Evolutionary conservation across 176 grass and related monocot genomes (phyloP).

Genomic region (Hsuehochloa calcarea): DNA sequence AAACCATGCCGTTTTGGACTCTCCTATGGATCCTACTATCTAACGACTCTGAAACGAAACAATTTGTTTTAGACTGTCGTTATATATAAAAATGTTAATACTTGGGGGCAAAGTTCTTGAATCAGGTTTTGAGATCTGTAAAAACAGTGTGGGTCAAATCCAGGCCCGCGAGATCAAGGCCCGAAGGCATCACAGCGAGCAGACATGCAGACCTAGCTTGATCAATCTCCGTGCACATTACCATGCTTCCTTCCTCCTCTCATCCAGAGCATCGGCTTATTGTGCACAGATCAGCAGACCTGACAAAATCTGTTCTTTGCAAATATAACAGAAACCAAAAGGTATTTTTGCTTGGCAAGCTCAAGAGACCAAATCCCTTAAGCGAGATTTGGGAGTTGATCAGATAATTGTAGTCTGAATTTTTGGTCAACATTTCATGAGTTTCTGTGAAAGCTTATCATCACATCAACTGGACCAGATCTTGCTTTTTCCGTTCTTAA

Average conservation of each 20-base stretch:
- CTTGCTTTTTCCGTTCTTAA: background rate
- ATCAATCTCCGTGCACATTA: constrained; percentile 51
- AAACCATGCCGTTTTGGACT: background rate
- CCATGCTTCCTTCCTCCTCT: constrained; percentile 63
- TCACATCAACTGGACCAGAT: constrained; percentile 41
- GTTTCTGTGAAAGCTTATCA: constrained; percentile 47
- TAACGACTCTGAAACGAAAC: background rate
- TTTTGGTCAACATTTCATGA: constrained; percentile 27
- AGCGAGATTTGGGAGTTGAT: constrained; percentile 18
- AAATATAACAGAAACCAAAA: fast-evolving
- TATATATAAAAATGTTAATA: background rate
- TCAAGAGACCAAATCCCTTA: background rate
- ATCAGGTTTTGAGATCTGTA: background rate
- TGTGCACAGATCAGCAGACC: background rate
- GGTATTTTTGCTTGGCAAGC: fast-evolving
- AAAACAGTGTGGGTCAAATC: constrained; percentile 44
- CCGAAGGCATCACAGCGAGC: constrained; percentile 64
- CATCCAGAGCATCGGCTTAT: constrained; percentile 81
- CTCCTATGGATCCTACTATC: background rate
- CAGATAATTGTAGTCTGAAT: constrained; percentile 84
- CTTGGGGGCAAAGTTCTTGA: background rate
- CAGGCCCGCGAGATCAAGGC: constrained; percentile 64
- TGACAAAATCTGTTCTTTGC: background rate
- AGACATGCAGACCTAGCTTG: constrained; percentile 56
- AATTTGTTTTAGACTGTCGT: background rate